Evolutionary conservation across 1,284 basidiomycete species (phyloP).

Genomic region (Macrocystidia cucumis): DNA sequence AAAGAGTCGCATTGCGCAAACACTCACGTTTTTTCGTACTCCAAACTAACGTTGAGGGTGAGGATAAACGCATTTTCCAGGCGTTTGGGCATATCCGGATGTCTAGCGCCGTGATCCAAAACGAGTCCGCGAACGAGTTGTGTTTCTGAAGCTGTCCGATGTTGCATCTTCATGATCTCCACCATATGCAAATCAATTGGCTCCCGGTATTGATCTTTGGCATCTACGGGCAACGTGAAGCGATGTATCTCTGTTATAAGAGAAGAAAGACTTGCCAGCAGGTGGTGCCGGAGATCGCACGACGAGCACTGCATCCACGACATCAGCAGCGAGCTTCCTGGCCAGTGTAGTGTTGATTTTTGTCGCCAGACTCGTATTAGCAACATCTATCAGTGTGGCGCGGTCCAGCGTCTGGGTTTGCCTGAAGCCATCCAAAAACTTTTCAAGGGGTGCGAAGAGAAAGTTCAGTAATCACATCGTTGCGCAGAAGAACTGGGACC

Average conservation of each 20-base stretch:
- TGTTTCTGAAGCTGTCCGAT: conserved; percentile 97
- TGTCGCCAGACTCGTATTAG: conserved; percentile 91
- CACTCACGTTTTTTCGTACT: conserved; percentile 98
- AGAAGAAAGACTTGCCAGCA: conserved; percentile 32
- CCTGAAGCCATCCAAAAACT: conserved; percentile 95
- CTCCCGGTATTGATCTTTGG: conserved; percentile 63
- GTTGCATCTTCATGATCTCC: conserved; percentile 99
- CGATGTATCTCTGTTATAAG: neutral
- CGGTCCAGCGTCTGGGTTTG: conserved; percentile 74
- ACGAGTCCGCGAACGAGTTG: conserved; percentile 94
- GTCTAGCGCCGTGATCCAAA: conserved; percentile 91
- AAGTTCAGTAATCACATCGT: conserved; percentile 8
- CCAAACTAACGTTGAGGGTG: conserved; percentile 95
- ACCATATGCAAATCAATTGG: conserved; percentile 99
- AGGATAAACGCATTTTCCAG: conserved; percentile 96
- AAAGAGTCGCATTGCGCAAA: conserved; percentile 4
- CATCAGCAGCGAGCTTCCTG: conserved; percentile 83
- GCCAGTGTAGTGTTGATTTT: conserved; percentile 86
- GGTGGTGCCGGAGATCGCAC: conserved; percentile 71
- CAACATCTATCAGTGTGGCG: conserved; percentile 87
- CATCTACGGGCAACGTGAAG: conserved; percentile 27
- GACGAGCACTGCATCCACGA: conserved; percentile 92
- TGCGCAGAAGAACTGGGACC: conserved; percentile 9
- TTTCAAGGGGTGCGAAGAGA: conserved; percentile 10
- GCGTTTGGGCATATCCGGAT: conserved; percentile 99